A percentile compares a stretch with the other conserved stretches of the same genome.
These are phyloP conservation scores for Chondrus crispus DNA, from an alignment of 23 red algal species.

Conservation along the genomic window DNA sequence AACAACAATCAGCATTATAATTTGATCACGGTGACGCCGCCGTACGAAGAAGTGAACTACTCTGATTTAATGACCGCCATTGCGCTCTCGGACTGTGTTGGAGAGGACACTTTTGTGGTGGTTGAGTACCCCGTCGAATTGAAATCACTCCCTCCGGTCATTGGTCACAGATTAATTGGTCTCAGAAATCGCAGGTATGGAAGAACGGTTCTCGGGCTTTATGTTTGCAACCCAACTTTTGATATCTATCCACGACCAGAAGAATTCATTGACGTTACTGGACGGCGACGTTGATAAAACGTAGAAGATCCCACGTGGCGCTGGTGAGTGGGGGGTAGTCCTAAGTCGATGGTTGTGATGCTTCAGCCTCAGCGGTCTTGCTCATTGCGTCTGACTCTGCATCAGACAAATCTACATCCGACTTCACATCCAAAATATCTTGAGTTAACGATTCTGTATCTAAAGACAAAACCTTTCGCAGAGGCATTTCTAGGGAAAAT, in stretches of 20 bases:
- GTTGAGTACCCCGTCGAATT: slow-evolving; percentile 96
- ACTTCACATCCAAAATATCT: neutral
- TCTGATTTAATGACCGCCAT: slow-evolving; percentile 70
- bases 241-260: slow-evolving; percentile 74
- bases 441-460: neutral
- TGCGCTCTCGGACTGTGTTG: slow-evolving; percentile 63
- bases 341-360: neutral
- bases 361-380: neutral
- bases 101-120: slow-evolving; percentile 88
- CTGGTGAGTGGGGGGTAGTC: neutral
- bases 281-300: neutral
- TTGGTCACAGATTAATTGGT: slow-evolving; percentile 77
- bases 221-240: slow-evolving; percentile 69
- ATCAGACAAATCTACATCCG: neutral
- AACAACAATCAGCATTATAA: slow-evolving; percentile 20
- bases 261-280: slow-evolving; percentile 63
- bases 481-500: slow-evolving; percentile 29
- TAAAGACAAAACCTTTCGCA: neutral
- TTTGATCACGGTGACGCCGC: slow-evolving; percentile 90
- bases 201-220: slow-evolving; percentile 85
- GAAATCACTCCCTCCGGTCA: slow-evolving; percentile 67
- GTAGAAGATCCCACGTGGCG: neutral
- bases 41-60: slow-evolving; percentile 98
- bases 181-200: slow-evolving; percentile 93
- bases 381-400: neutral